A percentile compares a stretch with the other conserved stretches of the same genome.
These are phyloP conservation scores for Vigna trinervia DNA, from an alignment of 306 rosid genomes.

Conservation along the genomic window DNA sequence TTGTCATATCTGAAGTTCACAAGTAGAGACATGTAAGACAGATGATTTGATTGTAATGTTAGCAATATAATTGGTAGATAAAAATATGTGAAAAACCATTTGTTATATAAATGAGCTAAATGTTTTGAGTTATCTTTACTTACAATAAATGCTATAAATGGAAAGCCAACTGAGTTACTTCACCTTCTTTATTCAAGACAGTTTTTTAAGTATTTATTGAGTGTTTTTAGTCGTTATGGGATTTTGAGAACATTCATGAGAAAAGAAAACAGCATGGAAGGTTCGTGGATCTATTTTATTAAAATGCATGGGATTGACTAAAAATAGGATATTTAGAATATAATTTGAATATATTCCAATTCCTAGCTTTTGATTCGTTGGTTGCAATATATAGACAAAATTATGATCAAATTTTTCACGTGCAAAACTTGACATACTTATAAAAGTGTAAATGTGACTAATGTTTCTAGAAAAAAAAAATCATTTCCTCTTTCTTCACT, in stretches of 20 bases:
- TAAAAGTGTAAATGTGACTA: constrained; percentile 14
- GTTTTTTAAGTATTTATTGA: neutral
- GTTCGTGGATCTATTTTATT: constrained; percentile 22
- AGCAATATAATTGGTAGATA: neutral
- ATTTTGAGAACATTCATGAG: neutral
- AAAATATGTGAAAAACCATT: constrained; percentile 22
- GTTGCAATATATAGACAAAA: neutral
- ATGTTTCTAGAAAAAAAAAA: constrained; percentile 1
- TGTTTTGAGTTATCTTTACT: neutral
- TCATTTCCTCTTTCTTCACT: neutral
- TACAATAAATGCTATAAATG: constrained; percentile 13
- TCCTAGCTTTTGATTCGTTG: constrained; percentile 9
- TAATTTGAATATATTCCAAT: constrained; percentile 23
- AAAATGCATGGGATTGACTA: constrained; percentile 12
- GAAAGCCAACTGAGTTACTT: neutral
- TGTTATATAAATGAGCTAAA: neutral
- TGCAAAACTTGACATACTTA: constrained; percentile 14
- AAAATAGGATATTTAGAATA: constrained; percentile 3
- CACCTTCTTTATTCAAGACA: neutral
- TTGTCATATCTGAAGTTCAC: constrained; percentile 30
- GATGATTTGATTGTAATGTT: constrained; percentile 4
- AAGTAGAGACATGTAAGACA: neutral
- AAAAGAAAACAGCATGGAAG: neutral
- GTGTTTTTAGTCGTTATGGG: constrained; percentile 20
- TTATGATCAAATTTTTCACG: constrained; percentile 24